These are phyloP conservation scores for Lactarius deliciosus DNA, from an alignment of 768 basidiomycete species.

Conservation along the genomic window DNA sequence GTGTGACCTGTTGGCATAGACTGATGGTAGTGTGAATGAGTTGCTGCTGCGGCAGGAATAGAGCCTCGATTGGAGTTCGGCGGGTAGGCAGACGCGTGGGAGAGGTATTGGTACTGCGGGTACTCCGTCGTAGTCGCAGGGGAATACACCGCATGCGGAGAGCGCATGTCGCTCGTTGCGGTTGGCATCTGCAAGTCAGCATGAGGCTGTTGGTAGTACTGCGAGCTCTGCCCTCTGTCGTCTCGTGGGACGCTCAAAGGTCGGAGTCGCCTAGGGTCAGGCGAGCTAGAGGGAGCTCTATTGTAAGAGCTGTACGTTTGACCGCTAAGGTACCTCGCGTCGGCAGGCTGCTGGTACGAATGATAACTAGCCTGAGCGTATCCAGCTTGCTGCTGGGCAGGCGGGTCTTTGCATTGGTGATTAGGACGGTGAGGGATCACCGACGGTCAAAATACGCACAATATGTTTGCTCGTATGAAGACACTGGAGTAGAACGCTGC, in stretches of 20 bases:
- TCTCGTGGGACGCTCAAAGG: conserved; percentile 21
- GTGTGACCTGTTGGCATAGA: conserved; percentile 35
- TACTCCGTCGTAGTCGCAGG: neutral
- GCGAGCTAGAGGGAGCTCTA: conserved; percentile 6
- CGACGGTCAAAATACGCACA: conserved; percentile 18
- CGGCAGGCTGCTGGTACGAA: conserved; percentile 12
- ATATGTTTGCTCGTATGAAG: conserved; percentile 17
- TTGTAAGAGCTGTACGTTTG: conserved; percentile 12
- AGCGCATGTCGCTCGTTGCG: conserved; percentile 21
- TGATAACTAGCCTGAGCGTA: conserved; percentile 12
- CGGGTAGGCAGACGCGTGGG: conserved; percentile 4
- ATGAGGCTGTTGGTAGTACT: conserved; percentile 13
- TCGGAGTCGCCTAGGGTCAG: conserved; percentile 13
- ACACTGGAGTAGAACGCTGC: conserved; percentile 18
- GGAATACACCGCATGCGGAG: conserved; percentile 22
- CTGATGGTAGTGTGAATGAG: conserved; percentile 28
- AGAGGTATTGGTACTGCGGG: conserved; percentile 11
- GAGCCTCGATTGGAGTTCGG: conserved; percentile 29
- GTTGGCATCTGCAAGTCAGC: conserved; percentile 15
- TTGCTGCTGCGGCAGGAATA: conserved; percentile 24
- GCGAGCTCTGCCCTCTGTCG: neutral
- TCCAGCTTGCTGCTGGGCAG: conserved; percentile 13
- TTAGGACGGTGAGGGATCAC: conserved; percentile 7
- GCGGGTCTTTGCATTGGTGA: conserved; percentile 9
- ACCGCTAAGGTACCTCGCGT: conserved; percentile 12